Evolutionary conservation across 164 flowering plant genomes (phyloP), one percentile per base, ranked within the genome.

Genomic region (Annona squamosa): DNA sequence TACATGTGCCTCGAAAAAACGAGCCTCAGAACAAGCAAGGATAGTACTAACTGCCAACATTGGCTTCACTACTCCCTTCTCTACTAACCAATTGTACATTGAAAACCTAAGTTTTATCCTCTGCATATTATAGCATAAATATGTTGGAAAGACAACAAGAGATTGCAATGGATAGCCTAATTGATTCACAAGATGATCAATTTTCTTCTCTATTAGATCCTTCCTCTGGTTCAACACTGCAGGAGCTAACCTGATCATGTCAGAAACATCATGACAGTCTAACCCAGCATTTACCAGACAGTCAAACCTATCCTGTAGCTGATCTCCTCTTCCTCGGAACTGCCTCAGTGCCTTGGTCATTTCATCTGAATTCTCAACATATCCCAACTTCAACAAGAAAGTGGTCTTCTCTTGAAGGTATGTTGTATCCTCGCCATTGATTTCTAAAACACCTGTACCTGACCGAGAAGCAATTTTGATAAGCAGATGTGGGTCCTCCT

Each of bases 261-360:
- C 42, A 17, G 46, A 13, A 48, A 89, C 92, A 74, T 79, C 88
- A 67, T 87, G 71, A 16, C 56, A 73, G 63, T 80, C 83, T 72
- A 93, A 75, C 13, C 98, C 97, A 61, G 85, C 79, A 43, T 85
- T 77, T 62, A 91, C 87, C n/a, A 90, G 74, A 75, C 82, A 87
- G 75, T 86, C 87, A 74, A 86, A 88, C 76, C 94, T 84, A 76
- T 90, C 94, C 71, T 85, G 92, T 48, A 91, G 86, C 57, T 89
- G 85, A 9, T 47, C 76, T 73, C 86, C 92, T 67, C 77, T 87
- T 62, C 96, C 96, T 68, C 91, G 84, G 68, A 87, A 88, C 5
- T 65, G 48, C 75, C 84, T 87, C 17, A 82, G 61, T n/a, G 90
- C 90, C 71, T 73, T 81, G 17, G 76, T 76, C 87, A 91, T 83